Percentiles rank a stretch among this genome's conserved stretches.
phyloP scores from a whole-genome alignment of 495 filamentous ascomycete genomes.

The Darksidea phi region DNA sequence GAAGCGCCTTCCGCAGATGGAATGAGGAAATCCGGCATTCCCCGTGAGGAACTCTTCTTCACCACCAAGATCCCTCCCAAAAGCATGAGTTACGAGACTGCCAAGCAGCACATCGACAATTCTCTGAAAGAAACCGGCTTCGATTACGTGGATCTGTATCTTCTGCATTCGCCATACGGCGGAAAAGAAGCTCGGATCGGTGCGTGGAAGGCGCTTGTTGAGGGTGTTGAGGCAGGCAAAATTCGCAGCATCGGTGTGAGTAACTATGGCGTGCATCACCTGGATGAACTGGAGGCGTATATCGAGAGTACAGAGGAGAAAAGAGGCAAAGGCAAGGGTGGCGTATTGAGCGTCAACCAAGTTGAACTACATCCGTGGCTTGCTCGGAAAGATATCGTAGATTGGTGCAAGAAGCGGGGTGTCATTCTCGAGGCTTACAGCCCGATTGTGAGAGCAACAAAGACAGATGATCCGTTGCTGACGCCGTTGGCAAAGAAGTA shows the following conservation, averaged over 20 bases:
- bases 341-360: slow-evolving; percentile 77
- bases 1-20: slow-evolving; percentile 64
- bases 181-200: slow-evolving; percentile 57
- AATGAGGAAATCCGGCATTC: slow-evolving; percentile 56
- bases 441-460: slow-evolving; percentile 67
- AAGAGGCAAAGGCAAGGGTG: slow-evolving; percentile 65
- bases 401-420: slow-evolving; percentile 68
- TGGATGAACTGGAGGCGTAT: slow-evolving; percentile 72
- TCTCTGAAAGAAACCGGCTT: slow-evolving; percentile 55
- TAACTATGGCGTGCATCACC: slow-evolving; percentile 68
- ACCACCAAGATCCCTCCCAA: slow-evolving; percentile 65
- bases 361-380: slow-evolving; percentile 92
- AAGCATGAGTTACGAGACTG: slow-evolving; percentile 50
- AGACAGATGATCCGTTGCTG: slow-evolving; percentile 64
- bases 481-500: slow-evolving; percentile 64
- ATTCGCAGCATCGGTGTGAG: slow-evolving; percentile 63
- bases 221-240: slow-evolving; percentile 62
- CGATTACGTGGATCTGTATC: slow-evolving; percentile 64
- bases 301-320: slow-evolving; percentile 64
- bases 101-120: slow-evolving; percentile 52
- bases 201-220: slow-evolving; percentile 64
- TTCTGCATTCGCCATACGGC: slow-evolving; percentile 60
- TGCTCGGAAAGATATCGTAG: slow-evolving; percentile 69
- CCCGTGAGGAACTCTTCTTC: slow-evolving; percentile 67
- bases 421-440: slow-evolving; percentile 78